These are phyloP conservation scores for Ogataea hybrid DNA, from an alignment of 1,139 yeast species.

Conservation along the genomic window DNA sequence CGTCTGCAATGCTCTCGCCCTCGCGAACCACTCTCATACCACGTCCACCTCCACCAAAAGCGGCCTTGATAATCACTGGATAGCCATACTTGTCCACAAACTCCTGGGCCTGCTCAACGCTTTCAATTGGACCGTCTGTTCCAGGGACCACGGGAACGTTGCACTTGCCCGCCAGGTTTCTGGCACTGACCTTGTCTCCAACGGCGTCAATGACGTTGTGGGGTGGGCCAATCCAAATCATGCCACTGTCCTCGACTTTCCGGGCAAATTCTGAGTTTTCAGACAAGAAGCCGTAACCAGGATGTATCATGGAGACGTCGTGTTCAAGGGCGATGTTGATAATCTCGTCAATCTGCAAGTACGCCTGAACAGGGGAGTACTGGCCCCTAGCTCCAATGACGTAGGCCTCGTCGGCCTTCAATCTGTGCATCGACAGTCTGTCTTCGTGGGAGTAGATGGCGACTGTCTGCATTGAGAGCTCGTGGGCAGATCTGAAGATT, in stretches of 20 bases:
- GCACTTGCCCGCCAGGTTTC: constrained; percentile 77
- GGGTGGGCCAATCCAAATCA: constrained; percentile 96
- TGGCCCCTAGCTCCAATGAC: constrained; percentile 89
- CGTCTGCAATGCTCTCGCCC: constrained; percentile 91
- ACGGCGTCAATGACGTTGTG: constrained; percentile 87
- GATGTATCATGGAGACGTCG: constrained; percentile 94
- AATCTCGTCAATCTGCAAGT: constrained; percentile 93
- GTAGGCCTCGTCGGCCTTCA: constrained; percentile 90
- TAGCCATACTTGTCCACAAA: constrained; percentile 84
- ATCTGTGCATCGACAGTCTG: constrained; percentile 89
- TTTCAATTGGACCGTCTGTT: constrained; percentile 93
- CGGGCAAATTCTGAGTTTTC: constrained; percentile 94
- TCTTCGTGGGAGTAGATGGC: constrained; percentile 98
- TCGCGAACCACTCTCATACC: constrained; percentile 99
- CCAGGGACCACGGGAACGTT: constrained; percentile 97
- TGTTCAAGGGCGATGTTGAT: constrained; percentile 86
- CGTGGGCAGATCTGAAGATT: constrained; percentile 97
- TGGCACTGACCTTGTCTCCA: constrained; percentile 96
- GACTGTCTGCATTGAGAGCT: constrained; percentile 94
- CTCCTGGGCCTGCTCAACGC: constrained; percentile 69
- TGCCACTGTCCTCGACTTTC: constrained; percentile 87
- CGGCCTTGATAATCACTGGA: constrained; percentile 98
- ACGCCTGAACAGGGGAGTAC: constrained; percentile 94
- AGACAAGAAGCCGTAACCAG: constrained; percentile 95
- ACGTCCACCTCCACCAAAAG: constrained; percentile 99